phyloP scores from a whole-genome alignment of 352 stramenopile genomes.

The Pythium dissimile region DNA sequence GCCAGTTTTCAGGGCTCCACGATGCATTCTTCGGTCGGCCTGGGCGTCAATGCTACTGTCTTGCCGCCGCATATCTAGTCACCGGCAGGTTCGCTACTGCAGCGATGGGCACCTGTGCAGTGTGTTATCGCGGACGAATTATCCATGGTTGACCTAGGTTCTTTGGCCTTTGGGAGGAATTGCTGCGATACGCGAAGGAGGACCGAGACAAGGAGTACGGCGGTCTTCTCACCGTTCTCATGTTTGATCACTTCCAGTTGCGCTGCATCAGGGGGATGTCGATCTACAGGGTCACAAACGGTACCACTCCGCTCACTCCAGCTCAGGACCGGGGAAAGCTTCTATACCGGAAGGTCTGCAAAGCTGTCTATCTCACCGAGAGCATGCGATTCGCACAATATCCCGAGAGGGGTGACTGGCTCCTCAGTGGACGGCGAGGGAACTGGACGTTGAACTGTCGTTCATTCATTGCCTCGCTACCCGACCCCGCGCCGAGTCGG shows the following conservation, averaged over 20 bases:
- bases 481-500: background rate
- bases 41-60: background rate
- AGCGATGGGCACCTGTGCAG: conserved; percentile 8
- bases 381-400: conserved; percentile 20
- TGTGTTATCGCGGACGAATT: conserved; percentile 19
- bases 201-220: background rate
- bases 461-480: background rate
- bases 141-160: conserved; percentile 18
- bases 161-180: conserved; percentile 23
- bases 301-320: background rate
- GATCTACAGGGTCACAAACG: conserved; percentile 2
- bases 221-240: conserved; percentile 7
- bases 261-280: background rate
- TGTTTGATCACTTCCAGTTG: conserved; percentile 22
- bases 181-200: conserved; percentile 11
- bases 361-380: conserved; percentile 14
- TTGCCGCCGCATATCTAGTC: background rate
- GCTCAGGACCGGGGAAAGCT: too few species aligned
- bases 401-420: conserved; percentile 15
- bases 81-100: background rate
- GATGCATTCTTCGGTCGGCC: conserved; percentile 14
- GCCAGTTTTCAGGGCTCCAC: conserved; percentile 13
- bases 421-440: background rate
- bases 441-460: conserved; percentile 1
- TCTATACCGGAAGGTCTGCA: conserved; percentile 14